phyloP scores from a whole-genome alignment of 2,329 filamentous ascomycete species.

The Colletotrichum tamarilloi region DNA sequence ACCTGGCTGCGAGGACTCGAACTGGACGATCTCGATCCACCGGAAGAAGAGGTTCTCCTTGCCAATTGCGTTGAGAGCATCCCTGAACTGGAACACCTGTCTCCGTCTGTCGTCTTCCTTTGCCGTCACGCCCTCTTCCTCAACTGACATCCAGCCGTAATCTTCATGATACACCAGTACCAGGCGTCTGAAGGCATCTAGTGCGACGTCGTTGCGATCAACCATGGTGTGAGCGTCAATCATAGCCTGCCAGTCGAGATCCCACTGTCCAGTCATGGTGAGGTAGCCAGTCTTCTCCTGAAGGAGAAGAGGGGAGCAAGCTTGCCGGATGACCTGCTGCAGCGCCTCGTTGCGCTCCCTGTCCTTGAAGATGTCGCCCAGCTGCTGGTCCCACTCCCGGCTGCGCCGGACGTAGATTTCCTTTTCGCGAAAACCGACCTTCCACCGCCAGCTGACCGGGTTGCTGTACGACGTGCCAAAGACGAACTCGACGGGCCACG shows the following conservation, averaged over 20 bases:
- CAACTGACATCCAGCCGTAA: conserved; percentile 78
- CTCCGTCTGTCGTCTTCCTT: conserved; percentile 73
- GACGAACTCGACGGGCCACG: conserved; percentile 81
- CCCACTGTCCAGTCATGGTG: conserved; percentile 86
- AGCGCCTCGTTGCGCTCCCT: conserved; percentile 66
- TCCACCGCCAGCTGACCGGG: conserved; percentile 79
- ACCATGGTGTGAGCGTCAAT: conserved; percentile 76
- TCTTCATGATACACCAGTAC: conserved; percentile 77
- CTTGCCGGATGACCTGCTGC: conserved; percentile 71
- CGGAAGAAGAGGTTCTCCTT: conserved; percentile 92
- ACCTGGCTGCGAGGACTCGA: conserved; percentile 81
- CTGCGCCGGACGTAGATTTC: conserved; percentile 87
- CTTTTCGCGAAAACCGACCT: conserved; percentile 78
- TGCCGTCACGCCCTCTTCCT: conserved; percentile 57
- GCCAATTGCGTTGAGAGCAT: conserved; percentile 77
- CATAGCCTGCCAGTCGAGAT: conserved; percentile 89
- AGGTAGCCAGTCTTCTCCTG: conserved; percentile 87
- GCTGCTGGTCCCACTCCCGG: conserved; percentile 74
- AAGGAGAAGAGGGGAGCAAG: conserved; percentile 75
- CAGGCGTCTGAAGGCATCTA: conserved; percentile 77
- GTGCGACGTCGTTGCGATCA: conserved; percentile 66
- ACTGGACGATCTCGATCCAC: conserved; percentile 94
- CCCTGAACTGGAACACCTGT: conserved; percentile 84
- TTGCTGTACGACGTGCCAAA: conserved; percentile 66
- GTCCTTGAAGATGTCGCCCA: conserved; percentile 66